Conservation (phyloP, 345 rosid genomes). For the Acer campestre region DNA sequence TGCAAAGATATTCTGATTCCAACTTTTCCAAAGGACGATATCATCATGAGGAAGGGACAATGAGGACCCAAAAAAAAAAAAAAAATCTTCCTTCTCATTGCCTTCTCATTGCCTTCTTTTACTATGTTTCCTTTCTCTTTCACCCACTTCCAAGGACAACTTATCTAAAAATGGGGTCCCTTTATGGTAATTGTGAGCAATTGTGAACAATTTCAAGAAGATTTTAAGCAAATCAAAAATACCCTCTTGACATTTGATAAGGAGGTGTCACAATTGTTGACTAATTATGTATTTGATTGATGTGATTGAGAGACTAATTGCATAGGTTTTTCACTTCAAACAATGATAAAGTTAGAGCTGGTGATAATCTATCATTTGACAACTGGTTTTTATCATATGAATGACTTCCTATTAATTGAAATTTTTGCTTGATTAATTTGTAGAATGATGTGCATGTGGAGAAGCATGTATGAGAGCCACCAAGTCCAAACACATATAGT, state of each 20-base stretch:
- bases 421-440: slow-evolving; percentile 13
- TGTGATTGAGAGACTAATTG: not conserved
- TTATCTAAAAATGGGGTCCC: not conserved
- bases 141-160: not conserved
- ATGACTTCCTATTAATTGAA: not conserved
- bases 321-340: too few species aligned
- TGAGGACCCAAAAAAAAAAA: not conserved
- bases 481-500: slow-evolving; percentile 97
- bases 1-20: not conserved
- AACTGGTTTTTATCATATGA: not conserved
- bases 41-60: not conserved
- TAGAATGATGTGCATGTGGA: slow-evolving; percentile 98
- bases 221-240: not conserved
- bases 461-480: slow-evolving; percentile 97
- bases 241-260: not conserved
- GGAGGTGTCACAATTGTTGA: too few species aligned
- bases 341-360: too few species aligned
- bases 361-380: not conserved
- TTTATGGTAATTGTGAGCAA: not conserved
- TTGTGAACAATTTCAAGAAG: not conserved
- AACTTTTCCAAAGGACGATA: not conserved
- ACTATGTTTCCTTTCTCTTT: not conserved
- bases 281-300: not conserved
- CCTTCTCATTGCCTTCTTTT: slow-evolving; percentile 10
- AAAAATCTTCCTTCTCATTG: slow-evolving; percentile 4